Conservation (phyloP, 345 rosid species). For the Hibiscus tridactylites region DNA sequence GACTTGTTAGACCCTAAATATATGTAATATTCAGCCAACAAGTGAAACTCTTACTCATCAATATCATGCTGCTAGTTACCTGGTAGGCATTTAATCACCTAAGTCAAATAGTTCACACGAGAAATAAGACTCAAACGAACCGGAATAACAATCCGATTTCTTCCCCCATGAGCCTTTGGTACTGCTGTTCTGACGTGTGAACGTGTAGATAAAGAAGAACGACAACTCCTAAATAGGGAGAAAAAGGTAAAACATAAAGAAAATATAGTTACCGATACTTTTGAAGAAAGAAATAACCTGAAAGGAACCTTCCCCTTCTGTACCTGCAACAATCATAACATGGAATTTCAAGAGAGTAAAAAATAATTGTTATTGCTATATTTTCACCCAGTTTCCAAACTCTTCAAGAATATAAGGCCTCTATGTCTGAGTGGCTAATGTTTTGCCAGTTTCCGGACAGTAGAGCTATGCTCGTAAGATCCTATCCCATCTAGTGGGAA, state of each 20-base stretch:
- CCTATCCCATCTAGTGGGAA: neutral
- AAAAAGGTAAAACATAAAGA: neutral
- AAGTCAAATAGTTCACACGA: constrained; percentile 43
- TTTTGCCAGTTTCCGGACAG: too few relatives aligned
- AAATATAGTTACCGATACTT: neutral
- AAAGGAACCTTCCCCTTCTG: constrained; percentile 9
- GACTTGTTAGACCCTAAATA: neutral
- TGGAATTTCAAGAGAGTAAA: constrained; percentile 1
- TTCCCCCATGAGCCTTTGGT: constrained; percentile 39
- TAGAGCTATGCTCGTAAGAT: too few relatives aligned
- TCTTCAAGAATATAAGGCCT: neutral
- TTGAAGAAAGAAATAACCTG: constrained; percentile 14
- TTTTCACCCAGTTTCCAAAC: constrained; percentile 33
- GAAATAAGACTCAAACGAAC: constrained; percentile 53
- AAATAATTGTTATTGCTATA: too few relatives aligned
- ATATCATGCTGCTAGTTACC: constrained; percentile 26
- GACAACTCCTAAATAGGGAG: neutral
- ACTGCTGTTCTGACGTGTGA: constrained; percentile 59
- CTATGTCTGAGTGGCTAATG: neutral
- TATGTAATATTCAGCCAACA: neutral
- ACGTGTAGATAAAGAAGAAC: constrained; percentile 30
- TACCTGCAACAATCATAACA: constrained; percentile 37
- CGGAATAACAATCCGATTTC: constrained; percentile 40
- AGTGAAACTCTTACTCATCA: neutral
- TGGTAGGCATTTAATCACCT: constrained; percentile 57